Conservation (phyloP, 345 rosid species). For the Gossypium stocksii region DNA sequence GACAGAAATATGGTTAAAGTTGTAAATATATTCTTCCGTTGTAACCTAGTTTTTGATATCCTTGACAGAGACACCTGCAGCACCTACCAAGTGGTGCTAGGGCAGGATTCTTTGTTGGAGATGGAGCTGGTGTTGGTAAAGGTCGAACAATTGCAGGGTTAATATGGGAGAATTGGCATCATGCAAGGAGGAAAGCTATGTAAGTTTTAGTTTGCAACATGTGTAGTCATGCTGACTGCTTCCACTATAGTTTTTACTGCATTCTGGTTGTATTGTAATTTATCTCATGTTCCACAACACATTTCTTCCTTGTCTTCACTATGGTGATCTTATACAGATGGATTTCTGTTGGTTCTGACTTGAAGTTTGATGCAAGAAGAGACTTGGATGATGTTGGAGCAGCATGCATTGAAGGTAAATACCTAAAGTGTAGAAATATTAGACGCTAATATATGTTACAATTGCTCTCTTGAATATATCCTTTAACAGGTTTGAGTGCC, state of each 20-base stretch:
- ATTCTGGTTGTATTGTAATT: neutral
- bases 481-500: neutral
- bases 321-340: constrained; percentile 55
- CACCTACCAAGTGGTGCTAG: constrained; percentile 79
- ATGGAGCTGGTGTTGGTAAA: constrained; percentile 99
- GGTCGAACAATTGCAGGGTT: constrained; percentile 97
- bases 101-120: constrained; percentile 97
- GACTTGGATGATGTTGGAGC: constrained; percentile 99
- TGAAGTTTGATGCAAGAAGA: constrained; percentile 92
- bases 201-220: constrained; percentile 40
- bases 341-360: constrained; percentile 98
- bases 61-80: constrained; percentile 81
- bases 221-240: constrained; percentile 1
- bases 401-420: constrained; percentile 60
- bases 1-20: constrained; percentile 22
- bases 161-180: constrained; percentile 95
- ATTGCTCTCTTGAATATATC: neutral
- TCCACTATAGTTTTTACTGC: neutral
- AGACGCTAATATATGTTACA: neutral
- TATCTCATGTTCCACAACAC: constrained; percentile 9
- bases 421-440: constrained; percentile 6
- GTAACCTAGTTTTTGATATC: constrained; percentile 25
- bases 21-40: constrained; percentile 18
- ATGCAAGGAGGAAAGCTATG: constrained; percentile 77
- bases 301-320: constrained; percentile 17